These are phyloP conservation scores for Tubosaeta sp. DNA, from an alignment of 768 basidiomycete genomes.

Conservation along the genomic window DNA sequence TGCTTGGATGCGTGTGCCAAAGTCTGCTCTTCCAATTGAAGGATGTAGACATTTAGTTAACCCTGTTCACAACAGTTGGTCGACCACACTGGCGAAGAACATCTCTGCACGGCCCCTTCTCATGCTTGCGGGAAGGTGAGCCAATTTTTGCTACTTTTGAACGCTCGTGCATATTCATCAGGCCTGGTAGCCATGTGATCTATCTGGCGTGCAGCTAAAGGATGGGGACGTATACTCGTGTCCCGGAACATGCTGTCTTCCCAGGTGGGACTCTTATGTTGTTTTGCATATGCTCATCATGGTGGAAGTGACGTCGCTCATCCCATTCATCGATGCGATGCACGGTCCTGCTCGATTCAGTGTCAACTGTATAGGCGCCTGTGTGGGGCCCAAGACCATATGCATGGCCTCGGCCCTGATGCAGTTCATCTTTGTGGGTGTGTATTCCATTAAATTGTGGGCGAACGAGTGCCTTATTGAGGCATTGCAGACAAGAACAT, in stretches of 20 bases:
- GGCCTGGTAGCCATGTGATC: conserved; percentile 42
- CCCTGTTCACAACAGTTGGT: conserved; percentile 32
- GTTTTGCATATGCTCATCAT: background rate
- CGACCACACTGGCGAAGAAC: conserved; percentile 45
- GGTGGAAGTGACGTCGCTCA: conserved; percentile 43
- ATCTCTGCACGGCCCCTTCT: conserved; percentile 42
- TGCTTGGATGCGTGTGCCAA: conserved; percentile 41
- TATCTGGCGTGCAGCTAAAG: conserved; percentile 28
- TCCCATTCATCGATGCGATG: conserved; percentile 31
- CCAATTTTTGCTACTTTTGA: too few species aligned
- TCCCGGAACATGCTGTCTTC: conserved; percentile 36
- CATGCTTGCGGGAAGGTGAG: conserved; percentile 38
- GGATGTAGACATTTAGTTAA: background rate
- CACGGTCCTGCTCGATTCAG: too few species aligned
- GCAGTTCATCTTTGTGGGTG: conserved; percentile 59
- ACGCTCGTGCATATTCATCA: background rate
- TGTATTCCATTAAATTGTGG: background rate
- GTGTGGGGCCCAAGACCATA: conserved; percentile 46
- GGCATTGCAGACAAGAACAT: conserved; percentile 44
- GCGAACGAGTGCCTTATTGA: background rate
- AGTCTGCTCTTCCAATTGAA: conserved; percentile 25
- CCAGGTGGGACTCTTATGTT: conserved; percentile 32
- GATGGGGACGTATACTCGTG: conserved; percentile 38
- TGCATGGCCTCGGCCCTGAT: conserved; percentile 43
- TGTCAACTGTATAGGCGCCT: conserved; percentile 50